phyloP scores from a whole-genome alignment of 805 yeast genomes.

The Wickerhamomyces sydowiorum region DNA sequence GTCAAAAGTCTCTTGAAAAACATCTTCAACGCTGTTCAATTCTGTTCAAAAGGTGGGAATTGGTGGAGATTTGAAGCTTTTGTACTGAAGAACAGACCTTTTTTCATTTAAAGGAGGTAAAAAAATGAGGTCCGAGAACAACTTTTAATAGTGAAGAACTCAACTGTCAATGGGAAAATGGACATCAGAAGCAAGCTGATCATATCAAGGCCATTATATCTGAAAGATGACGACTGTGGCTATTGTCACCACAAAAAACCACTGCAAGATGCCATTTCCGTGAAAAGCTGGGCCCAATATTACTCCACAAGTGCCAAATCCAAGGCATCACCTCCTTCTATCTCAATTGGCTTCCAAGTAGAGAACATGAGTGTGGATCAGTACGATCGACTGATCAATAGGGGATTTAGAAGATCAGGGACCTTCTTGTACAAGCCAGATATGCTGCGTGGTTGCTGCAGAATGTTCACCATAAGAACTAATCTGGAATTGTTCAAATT shows the following conservation, averaged over 20 bases:
- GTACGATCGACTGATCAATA: conserved; percentile 62
- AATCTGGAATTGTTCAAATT: conserved; percentile 37
- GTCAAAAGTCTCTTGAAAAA: conserved; percentile 7
- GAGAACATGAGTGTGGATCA: conserved; percentile 41
- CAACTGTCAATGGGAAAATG: conserved; percentile 4
- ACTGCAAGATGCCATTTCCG: conserved; percentile 27
- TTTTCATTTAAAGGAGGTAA: too few relatives aligned
- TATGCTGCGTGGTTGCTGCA: conserved; percentile 66
- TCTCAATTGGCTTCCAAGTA: conserved; percentile 34
- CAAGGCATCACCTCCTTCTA: conserved; percentile 7
- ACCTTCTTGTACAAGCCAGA: conserved; percentile 62
- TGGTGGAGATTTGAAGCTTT: too few relatives aligned
- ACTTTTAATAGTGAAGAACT: too few relatives aligned
- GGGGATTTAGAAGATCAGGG: conserved; percentile 81
- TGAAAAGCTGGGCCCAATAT: conserved; percentile 28
- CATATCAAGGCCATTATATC: conserved; percentile 39
- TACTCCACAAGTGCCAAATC: conserved; percentile 6
- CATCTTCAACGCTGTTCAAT: not conserved
- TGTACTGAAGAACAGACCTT: too few relatives aligned
- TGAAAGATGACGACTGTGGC: conserved; percentile 53
- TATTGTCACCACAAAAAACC: conserved; percentile 49
- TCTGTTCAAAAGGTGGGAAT: too few relatives aligned
- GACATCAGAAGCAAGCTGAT: conserved; percentile 26
- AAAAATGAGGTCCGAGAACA: too few relatives aligned
- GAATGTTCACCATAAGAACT: conserved; percentile 74